Percentiles rank a stretch among this genome's conserved stretches.
Conservation (phyloP, 208 protist species). For the Crithidia thermophila region DNA sequence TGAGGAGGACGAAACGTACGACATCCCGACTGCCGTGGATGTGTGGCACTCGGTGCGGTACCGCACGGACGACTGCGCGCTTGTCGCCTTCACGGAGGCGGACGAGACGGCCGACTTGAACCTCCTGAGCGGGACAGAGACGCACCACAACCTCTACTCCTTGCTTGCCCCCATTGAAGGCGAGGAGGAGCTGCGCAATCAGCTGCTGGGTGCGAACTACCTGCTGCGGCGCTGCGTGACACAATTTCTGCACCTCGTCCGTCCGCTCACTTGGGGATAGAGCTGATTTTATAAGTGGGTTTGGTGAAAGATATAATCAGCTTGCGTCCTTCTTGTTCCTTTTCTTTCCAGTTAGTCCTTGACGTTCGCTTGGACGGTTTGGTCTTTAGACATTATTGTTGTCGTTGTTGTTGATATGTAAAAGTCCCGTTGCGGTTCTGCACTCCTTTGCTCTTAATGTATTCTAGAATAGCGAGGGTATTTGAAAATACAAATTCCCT, state of each 20-base stretch:
- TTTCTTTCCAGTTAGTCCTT: too few species aligned
- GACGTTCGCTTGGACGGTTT: too few species aligned
- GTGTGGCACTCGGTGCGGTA: constrained; percentile 83
- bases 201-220: constrained; percentile 74
- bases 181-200: constrained; percentile 59
- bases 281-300: not conserved
- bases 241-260: constrained; percentile 76
- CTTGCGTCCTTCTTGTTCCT: not conserved
- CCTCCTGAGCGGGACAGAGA: constrained; percentile 55
- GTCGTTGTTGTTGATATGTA: not conserved
- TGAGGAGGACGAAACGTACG: constrained; percentile 46
- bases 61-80: constrained; percentile 64
- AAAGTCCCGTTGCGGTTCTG: too few species aligned
- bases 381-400: too few species aligned
- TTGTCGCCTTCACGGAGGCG: constrained; percentile 61
- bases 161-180: constrained; percentile 52
- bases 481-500: too few species aligned
- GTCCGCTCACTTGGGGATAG: constrained; percentile 87
- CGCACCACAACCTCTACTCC: constrained; percentile 87
- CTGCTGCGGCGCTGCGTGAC: constrained; percentile 83
- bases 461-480: too few species aligned
- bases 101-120: constrained; percentile 60
- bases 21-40: constrained; percentile 33
- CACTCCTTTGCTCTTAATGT: too few species aligned
- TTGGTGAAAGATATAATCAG: not conserved